Percentiles rank a stretch among this genome's conserved stretches.
phyloP scores from a whole-genome alignment of 768 basidiomycete species.

The Calocera viscosa region DNA sequence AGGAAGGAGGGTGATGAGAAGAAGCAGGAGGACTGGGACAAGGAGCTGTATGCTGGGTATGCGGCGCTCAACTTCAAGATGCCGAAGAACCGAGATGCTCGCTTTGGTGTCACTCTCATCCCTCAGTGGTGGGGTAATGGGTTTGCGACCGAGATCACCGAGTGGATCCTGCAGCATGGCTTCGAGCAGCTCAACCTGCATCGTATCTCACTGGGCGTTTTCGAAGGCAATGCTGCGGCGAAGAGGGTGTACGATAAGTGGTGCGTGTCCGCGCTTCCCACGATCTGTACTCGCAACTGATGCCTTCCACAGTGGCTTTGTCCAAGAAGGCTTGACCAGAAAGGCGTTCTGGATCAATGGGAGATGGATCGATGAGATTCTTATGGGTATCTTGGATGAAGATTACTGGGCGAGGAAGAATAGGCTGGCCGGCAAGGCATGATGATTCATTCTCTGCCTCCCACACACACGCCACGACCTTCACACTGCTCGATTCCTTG shows the following conservation, averaged over 20 bases:
- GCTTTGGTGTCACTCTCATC: conserved; percentile 26
- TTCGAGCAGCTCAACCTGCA: conserved; percentile 33
- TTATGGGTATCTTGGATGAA: neutral
- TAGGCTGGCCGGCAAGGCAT: neutral
- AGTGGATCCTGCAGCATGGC: conserved; percentile 32
- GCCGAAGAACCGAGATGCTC: conserved; percentile 25
- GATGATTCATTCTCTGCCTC: too few relatives aligned
- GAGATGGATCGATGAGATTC: neutral
- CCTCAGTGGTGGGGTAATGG: conserved; percentile 31
- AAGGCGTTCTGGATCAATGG: neutral
- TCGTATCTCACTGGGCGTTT: conserved; percentile 33
- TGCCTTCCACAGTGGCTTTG: neutral
- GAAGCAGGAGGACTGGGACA: neutral
- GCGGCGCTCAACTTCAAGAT: neutral
- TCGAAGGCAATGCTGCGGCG: conserved; percentile 32
- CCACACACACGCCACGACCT: too few relatives aligned
- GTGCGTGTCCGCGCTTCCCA: conserved; percentile 24
- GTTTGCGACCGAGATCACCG: conserved; percentile 33
- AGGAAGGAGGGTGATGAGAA: neutral
- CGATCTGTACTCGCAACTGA: neutral
- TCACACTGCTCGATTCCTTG: too few relatives aligned
- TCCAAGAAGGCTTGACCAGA: neutral
- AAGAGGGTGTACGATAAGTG: conserved; percentile 32
- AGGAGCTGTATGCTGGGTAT: neutral
- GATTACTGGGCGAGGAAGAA: neutral